Evolutionary conservation across 2,329 filamentous ascomycete species (phyloP), one percentile per base, ranked within the genome.

Genomic region (Neophaeococcomyces aloes): DNA sequence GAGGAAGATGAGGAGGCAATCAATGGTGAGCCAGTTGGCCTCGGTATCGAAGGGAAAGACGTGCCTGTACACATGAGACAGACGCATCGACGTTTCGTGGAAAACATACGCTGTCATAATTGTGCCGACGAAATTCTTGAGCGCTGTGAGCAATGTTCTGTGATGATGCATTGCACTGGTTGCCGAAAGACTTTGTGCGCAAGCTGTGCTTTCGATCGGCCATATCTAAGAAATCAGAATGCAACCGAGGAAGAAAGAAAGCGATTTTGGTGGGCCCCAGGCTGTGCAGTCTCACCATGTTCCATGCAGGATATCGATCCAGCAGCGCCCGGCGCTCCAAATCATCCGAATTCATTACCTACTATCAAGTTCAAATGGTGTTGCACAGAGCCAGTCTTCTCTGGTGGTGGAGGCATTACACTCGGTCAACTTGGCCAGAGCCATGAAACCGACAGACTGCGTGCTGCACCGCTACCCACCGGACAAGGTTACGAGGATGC

Each of bases 111-210:
- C 43, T 78, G 74, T 54, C 66, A 75, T 37, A 66, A 68, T 45
- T 78, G 74, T 59, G 62, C 65, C 38, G 71, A 73, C 33, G 53
- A 60, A 25, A 76, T 78, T 33, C 55, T 65, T 31, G 74, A 78
- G 56, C 61, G 74, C 38, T 78, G 74, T 53, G 74, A 78, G 57
- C 74, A 75, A 46, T 78, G 74, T 57, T 76, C 74, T 45, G 71
- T 77, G 13, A 62, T 74, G 51, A 77, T 78, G 74, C 74, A 77
- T 55, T 78, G 74, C 53, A 70, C 74, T 55, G 74, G 74, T 29
- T 78, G 74, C 53, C 65, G 74, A 38, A 76, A 74, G 60, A 78
- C 73, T 1, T 66, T 77, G 2, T 78, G 74, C 61, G 71, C 71
- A 15, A 75, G 72, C 56, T 78, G 74, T 56, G 72, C 74, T 4